Base-by-base conservation (phyloP, 2,329 filamentous ascomycete species). In the Ceratocystiopsis minuta region DNA sequence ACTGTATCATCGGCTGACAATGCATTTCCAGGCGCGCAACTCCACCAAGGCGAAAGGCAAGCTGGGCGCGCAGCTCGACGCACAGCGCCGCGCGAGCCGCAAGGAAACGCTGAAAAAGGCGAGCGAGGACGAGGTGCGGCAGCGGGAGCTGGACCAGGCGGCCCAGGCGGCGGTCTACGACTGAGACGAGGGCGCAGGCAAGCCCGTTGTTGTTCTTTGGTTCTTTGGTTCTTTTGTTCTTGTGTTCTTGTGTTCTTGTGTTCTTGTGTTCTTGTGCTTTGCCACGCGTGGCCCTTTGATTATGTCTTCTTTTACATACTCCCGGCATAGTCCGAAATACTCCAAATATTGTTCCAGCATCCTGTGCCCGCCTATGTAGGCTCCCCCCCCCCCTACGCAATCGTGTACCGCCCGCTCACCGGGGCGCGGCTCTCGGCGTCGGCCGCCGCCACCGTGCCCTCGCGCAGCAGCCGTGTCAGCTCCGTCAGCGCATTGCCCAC, bases 401-500 rank as follows among this genome's bases (percentile, higher is more conserved):
- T 85, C 37, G 75, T 92, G 57, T 96, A 98, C 53, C 87, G 73
- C 45, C 84, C 84, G 54, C 78, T 79, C 17, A 76, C 76, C 1
- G 84, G 81, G 14, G 80, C 80, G 48, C 86, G 72, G 45, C 75
- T 78, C 55, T 90, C 80, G n/a, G 81, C 80, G 53, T 95, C 87
- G 20, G 80, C 83, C 12, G 87, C 86, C 14, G 85, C 85, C 53
- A 92, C 75, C 0, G 87, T 94, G 13, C 84, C 90, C 60, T 96
- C 90, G 56, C 80, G 85, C 51, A 98, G 63, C 53, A 95, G 64
- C 38, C 87, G 74, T 55, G 86, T 88, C 49, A 98, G 68, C 61
- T 96, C 87, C 50, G 77, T 75, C 72, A 98, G 84, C 2, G 90
- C 90, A 53, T 83, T 80, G 40, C 82, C 83, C 24, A 98, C 90